Conservation (phyloP, 2,329 filamentous ascomycete genomes). For the Fusarium xylarioides region DNA sequence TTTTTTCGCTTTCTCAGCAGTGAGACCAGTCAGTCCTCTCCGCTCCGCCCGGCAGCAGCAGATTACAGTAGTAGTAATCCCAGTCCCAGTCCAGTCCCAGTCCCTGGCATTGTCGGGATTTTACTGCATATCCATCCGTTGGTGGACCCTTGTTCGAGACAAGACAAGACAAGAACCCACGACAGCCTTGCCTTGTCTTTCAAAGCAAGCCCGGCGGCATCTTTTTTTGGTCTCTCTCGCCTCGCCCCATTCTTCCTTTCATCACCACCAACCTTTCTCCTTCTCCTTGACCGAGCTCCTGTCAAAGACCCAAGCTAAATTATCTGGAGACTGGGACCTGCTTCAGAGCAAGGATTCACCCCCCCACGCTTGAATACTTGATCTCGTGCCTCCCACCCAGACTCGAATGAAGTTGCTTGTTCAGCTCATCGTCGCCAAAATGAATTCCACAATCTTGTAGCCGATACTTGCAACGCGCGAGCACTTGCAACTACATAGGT, state of each 20-base stretch:
- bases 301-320: constrained; percentile 7
- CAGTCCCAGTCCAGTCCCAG: background rate
- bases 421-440: constrained; percentile 39
- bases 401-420: constrained; percentile 37
- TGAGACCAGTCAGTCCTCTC: constrained; percentile 5
- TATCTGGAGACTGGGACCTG: constrained; percentile 6
- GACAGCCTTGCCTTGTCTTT: constrained; percentile 17
- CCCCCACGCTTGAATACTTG: constrained; percentile 38
- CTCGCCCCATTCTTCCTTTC: constrained; percentile 33
- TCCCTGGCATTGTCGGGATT: constrained; percentile 26
- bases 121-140: constrained; percentile 25
- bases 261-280: constrained; percentile 22
- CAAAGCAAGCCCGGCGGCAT: constrained; percentile 27
- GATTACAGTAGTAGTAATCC: background rate
- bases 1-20: background rate
- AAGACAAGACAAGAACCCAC: background rate
- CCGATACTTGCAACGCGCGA: constrained; percentile 35
- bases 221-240: constrained; percentile 27
- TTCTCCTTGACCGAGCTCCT: constrained; percentile 42
- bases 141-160: constrained; percentile 29
- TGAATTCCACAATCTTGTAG: constrained; percentile 39
- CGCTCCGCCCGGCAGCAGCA: constrained; percentile 11
- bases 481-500: constrained; percentile 26
- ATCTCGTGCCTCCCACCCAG: constrained; percentile 32
- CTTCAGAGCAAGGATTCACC: constrained; percentile 24